These are phyloP conservation scores for Lactifluus hygrophoroides DNA, from an alignment of 768 basidiomycete genomes.

Conservation along the genomic window DNA sequence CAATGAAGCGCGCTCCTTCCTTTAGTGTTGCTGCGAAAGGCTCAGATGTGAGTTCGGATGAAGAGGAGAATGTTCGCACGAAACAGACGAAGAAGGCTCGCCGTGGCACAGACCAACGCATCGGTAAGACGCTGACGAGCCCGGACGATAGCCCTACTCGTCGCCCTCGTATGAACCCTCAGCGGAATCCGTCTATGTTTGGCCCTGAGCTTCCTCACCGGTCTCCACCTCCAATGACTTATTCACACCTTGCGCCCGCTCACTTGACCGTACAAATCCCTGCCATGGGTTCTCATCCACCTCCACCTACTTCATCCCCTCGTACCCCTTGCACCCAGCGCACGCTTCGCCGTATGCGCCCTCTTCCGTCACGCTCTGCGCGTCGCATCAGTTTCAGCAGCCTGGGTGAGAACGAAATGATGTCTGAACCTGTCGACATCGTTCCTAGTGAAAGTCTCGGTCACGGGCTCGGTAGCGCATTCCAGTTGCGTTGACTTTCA, in stretches of 20 bases:
- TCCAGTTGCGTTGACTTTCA: slow-evolving; percentile 45
- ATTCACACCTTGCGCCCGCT: slow-evolving; percentile 5
- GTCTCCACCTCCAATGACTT: neutral
- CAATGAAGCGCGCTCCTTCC: slow-evolving; percentile 19
- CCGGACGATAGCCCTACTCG: neutral
- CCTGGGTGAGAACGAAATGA: slow-evolving; percentile 6
- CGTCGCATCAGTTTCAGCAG: slow-evolving; percentile 20
- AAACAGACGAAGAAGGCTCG: slow-evolving; percentile 18
- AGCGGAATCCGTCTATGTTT: slow-evolving; percentile 18
- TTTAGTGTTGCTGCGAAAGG: slow-evolving; percentile 12
- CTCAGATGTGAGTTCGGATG: slow-evolving; percentile 13
- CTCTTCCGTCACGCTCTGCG: slow-evolving; percentile 16
- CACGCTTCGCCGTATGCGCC: slow-evolving; percentile 19
- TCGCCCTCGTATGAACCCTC: slow-evolving; percentile 12
- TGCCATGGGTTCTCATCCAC: slow-evolving; percentile 31
- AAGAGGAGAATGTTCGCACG: slow-evolving; percentile 15
- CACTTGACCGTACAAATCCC: slow-evolving; percentile 23
- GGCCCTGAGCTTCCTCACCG: slow-evolving; percentile 19
- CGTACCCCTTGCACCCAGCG: slow-evolving; percentile 46
- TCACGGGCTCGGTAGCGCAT: slow-evolving; percentile 56
- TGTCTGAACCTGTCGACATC: slow-evolving; percentile 18
- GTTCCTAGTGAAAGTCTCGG: slow-evolving; percentile 27
- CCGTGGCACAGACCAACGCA: slow-evolving; percentile 4
- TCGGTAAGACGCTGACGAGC: slow-evolving; percentile 1
- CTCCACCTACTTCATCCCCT: slow-evolving; percentile 54